Percentiles rank a stretch among this genome's conserved stretches.
Conservation (phyloP, 441 rosid species). For the Metrosideros polymorpha region DNA sequence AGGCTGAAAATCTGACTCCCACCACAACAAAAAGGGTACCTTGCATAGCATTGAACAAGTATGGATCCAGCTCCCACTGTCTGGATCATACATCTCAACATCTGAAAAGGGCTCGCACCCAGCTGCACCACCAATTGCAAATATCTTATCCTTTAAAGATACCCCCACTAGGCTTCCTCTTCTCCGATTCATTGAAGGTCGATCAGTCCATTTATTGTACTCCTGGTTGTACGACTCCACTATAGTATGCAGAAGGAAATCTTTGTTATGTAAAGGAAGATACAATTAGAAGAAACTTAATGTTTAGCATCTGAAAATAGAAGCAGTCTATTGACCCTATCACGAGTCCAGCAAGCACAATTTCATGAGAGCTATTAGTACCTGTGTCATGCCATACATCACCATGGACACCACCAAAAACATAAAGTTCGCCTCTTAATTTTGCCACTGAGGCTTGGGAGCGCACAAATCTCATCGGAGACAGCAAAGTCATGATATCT, state of each 20-base stretch:
- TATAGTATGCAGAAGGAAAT: neutral
- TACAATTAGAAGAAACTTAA: neutral
- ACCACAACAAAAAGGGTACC: constrained; percentile 1
- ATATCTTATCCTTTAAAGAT: constrained; percentile 7
- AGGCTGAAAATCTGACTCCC: neutral
- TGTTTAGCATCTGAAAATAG: neutral
- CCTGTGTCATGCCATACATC: constrained; percentile 17
- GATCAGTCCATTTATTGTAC: constrained; percentile 8
- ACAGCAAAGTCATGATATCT: neutral
- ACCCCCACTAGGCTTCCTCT: constrained; percentile 16
- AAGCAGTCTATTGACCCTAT: neutral
- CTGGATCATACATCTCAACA: constrained; percentile 18
- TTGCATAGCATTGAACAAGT: constrained; percentile 9
- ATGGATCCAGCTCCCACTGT: constrained; percentile 15
- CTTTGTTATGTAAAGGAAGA: neutral
- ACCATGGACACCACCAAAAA: constrained; percentile 18
- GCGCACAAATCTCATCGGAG: constrained; percentile 6
- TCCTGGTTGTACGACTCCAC: constrained; percentile 16
- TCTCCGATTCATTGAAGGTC: constrained; percentile 9
- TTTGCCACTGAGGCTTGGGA: constrained; percentile 10
- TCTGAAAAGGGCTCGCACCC: constrained; percentile 7
- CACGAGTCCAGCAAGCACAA: neutral
- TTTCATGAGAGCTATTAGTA: neutral
- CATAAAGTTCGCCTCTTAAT: constrained; percentile 5
- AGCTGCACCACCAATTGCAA: constrained; percentile 21